A percentile compares a stretch with the other conserved stretches of the same genome.
Evolutionary conservation across 148 eudicot species (phyloP).

Genomic region (Persicaria maculosa): DNA sequence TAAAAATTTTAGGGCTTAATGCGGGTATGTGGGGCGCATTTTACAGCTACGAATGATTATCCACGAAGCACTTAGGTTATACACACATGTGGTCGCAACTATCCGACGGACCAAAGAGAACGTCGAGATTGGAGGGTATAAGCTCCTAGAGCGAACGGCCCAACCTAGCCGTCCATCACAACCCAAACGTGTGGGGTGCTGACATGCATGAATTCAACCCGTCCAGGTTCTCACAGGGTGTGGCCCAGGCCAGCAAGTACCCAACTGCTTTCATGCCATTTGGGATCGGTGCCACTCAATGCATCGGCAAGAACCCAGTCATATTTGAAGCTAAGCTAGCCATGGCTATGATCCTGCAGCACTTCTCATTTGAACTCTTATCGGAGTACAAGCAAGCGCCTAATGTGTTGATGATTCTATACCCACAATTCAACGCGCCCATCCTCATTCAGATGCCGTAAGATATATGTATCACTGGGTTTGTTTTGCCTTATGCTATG

Average conservation of each 20-base stretch:
- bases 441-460: slow-evolving; percentile 32
- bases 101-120: background rate
- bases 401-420: slow-evolving; percentile 39
- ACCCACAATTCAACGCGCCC: slow-evolving; percentile 55
- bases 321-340: slow-evolving; percentile 46
- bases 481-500: too few species aligned
- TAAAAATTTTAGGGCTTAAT: too few species aligned
- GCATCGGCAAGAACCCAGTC: slow-evolving; percentile 54
- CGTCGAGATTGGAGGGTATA: slow-evolving; percentile 34
- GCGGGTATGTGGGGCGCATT: too few species aligned
- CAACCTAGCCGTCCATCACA: slow-evolving; percentile 54
- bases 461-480: background rate
- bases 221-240: slow-evolving; percentile 36
- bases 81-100: too few species aligned
- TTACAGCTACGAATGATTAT: too few species aligned
- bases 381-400: slow-evolving; percentile 57
- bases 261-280: slow-evolving; percentile 55
- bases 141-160: slow-evolving; percentile 39
- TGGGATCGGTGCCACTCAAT: slow-evolving; percentile 47
- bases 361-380: slow-evolving; percentile 44
- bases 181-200: slow-evolving; percentile 38
- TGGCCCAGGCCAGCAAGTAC: slow-evolving; percentile 34
- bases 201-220: slow-evolving; percentile 51
- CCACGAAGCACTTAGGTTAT: too few species aligned
- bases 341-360: slow-evolving; percentile 52